A percentile compares a stretch with the other conserved stretches of the same genome.
phyloP scores from a whole-genome alignment of 768 basidiomycete genomes.

The Podaxis sp. region DNA sequence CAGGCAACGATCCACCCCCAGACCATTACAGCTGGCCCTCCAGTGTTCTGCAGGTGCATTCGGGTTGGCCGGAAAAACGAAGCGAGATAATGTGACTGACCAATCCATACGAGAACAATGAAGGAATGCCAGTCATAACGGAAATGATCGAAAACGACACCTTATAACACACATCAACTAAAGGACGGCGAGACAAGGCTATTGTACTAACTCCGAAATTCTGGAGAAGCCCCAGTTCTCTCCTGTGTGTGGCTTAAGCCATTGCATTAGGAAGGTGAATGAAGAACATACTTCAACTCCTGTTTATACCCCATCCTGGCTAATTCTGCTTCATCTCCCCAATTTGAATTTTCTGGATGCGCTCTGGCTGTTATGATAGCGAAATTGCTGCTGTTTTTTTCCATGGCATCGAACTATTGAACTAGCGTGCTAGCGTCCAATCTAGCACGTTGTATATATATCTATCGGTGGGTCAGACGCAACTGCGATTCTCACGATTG shows the following conservation, averaged over 20 bases:
- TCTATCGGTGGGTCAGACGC: not conserved
- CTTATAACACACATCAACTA: slow-evolving; percentile 19
- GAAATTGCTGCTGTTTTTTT: not conserved
- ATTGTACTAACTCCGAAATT: slow-evolving; percentile 54
- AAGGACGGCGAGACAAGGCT: not conserved
- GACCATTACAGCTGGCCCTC: slow-evolving; percentile 74
- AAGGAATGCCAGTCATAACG: slow-evolving; percentile 68
- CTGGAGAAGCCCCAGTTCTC: slow-evolving; percentile 48
- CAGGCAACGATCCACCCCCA: slow-evolving; percentile 69
- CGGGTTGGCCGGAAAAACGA: not conserved
- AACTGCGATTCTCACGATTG: not conserved
- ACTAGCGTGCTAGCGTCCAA: not conserved
- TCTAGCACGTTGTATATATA: not conserved
- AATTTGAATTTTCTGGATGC: not conserved
- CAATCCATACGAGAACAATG: slow-evolving; percentile 64
- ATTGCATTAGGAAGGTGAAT: not conserved
- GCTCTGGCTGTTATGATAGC: not conserved
- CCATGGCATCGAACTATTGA: not conserved
- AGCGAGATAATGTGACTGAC: slow-evolving; percentile 32
- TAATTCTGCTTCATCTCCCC: slow-evolving; percentile 55
- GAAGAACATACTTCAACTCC: slow-evolving; percentile 48
- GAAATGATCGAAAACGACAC: slow-evolving; percentile 75
- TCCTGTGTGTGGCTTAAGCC: slow-evolving; percentile 30
- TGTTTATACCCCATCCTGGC: slow-evolving; percentile 73
- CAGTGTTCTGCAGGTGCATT: slow-evolving; percentile 47